A percentile compares a stretch with the other conserved stretches of the same genome.
These are phyloP conservation scores for Boletus sp. DNA, from an alignment of 1,284 basidiomycete genomes.

Conservation along the genomic window DNA sequence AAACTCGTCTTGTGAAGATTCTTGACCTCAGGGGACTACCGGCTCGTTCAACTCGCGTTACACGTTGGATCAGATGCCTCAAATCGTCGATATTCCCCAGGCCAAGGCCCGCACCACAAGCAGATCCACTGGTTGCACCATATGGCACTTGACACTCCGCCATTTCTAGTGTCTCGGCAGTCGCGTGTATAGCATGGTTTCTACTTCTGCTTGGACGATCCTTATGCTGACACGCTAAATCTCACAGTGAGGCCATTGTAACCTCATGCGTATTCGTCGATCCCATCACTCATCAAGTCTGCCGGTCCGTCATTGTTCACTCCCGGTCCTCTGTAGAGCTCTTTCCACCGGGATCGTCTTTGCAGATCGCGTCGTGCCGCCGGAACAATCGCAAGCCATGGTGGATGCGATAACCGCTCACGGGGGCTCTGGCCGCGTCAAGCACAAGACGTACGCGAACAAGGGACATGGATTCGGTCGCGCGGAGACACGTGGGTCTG, in stretches of 20 bases:
- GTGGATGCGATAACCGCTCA: slow-evolving; percentile 3
- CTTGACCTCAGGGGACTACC: neutral
- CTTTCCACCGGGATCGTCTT: slow-evolving; percentile 4
- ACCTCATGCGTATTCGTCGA: slow-evolving; percentile 6
- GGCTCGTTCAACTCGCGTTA: neutral
- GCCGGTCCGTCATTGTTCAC: slow-evolving; percentile 8
- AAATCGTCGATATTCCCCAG: neutral
- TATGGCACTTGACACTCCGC: slow-evolving; percentile 5
- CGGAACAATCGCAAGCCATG: slow-evolving; percentile 6
- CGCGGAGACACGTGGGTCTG: slow-evolving; percentile 2
- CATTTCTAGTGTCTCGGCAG: slow-evolving; percentile 2
- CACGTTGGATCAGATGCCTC: neutral
- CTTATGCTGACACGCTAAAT: neutral
- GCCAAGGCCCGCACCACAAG: neutral
- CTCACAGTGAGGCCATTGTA: neutral
- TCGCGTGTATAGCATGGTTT: neutral
- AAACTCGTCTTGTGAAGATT: neutral
- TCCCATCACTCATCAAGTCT: neutral
- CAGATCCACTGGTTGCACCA: neutral
- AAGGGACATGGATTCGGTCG: slow-evolving; percentile 5
- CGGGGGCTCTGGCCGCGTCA: slow-evolving; percentile 1
- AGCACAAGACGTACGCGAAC: slow-evolving; percentile 3
- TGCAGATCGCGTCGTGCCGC: neutral
- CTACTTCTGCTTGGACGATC: neutral
- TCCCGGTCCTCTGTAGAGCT: slow-evolving; percentile 4